Evolutionary conservation across 768 basidiomycete species (phyloP).

Genomic region (Cystofilobasidium bisporidii): DNA sequence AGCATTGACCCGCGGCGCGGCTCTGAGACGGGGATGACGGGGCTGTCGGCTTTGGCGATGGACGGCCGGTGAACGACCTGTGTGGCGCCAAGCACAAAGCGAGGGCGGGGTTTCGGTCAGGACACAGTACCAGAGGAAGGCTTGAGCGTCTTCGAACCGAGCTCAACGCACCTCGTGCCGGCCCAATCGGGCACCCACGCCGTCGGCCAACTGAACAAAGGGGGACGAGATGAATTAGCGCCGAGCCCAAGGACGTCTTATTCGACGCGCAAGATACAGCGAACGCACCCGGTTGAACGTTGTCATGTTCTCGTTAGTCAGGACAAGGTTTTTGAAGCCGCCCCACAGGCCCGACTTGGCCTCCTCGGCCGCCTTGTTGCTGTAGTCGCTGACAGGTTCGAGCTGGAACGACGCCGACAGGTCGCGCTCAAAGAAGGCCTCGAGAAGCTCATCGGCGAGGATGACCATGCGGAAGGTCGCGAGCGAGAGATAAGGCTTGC

Average conservation of each 20-base stretch:
- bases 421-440: conserved; percentile 92
- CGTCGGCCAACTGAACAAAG: conserved; percentile 53
- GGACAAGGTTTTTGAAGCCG: conserved; percentile 52
- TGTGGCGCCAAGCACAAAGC: background rate
- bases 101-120: conserved; percentile 1
- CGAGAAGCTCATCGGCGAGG: conserved; percentile 87
- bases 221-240: background rate
- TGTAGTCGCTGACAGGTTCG: conserved; percentile 45
- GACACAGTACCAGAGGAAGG: background rate
- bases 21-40: conserved; percentile 66
- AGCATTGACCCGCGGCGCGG: conserved; percentile 70
- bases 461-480: conserved; percentile 90
- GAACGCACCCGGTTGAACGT: conserved; percentile 47
- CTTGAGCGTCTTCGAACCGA: background rate
- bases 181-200: conserved; percentile 86
- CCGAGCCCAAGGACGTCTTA: no score
- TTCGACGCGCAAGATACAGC: no score
- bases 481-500: conserved; percentile 43
- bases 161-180: conserved; percentile 59
- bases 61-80: conserved; percentile 68
- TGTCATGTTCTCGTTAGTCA: conserved; percentile 54
- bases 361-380: conserved; percentile 42
- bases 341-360: conserved; percentile 44
- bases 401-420: conserved; percentile 78
- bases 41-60: conserved; percentile 59